Percentiles rank a stretch among this genome's conserved stretches.
These are phyloP conservation scores for Pachyrhizus erosus DNA, from an alignment of 306 rosid genomes.

Conservation along the genomic window DNA sequence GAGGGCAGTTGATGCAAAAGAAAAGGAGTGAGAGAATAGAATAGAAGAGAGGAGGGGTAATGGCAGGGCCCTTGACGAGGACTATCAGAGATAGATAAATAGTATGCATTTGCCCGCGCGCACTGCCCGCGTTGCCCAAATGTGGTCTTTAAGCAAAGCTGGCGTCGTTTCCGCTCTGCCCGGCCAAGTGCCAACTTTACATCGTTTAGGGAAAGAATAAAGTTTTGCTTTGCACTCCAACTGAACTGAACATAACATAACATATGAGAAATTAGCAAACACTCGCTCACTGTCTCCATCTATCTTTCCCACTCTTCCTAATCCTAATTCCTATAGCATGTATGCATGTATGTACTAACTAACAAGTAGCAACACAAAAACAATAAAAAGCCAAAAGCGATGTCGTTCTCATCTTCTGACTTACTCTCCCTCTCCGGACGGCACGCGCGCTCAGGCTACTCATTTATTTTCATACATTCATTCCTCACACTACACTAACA, in stretches of 20 bases:
- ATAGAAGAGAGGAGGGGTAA: no score
- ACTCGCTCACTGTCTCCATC: neutral
- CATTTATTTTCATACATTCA: no score
- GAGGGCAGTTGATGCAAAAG: no score
- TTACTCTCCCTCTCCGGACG: slow-evolving; percentile 62
- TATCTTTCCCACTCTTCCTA: neutral
- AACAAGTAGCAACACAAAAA: neutral
- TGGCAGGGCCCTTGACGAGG: slow-evolving; percentile 58
- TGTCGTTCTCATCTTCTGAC: slow-evolving; percentile 10
- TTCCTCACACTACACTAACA: neutral
- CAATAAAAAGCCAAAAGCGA: slow-evolving; percentile 5
- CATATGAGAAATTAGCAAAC: no score
- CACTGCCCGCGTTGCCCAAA: slow-evolving; percentile 54
- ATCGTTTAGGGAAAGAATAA: neutral
- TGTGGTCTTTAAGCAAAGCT: slow-evolving; percentile 37
- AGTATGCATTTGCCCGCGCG: slow-evolving; percentile 44
- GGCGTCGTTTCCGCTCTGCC: slow-evolving; percentile 66
- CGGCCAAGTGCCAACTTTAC: slow-evolving; percentile 7
- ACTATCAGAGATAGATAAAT: slow-evolving; percentile 19
- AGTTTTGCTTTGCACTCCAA: slow-evolving; percentile 1
- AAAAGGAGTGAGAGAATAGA: no score
- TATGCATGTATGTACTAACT: neutral
- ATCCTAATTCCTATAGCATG: neutral
- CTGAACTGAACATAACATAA: neutral
- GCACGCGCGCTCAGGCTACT: slow-evolving; percentile 80